Base-by-base conservation (phyloP, 2,329 filamentous ascomycete genomes). In the Dendryphion nanum region DNA sequence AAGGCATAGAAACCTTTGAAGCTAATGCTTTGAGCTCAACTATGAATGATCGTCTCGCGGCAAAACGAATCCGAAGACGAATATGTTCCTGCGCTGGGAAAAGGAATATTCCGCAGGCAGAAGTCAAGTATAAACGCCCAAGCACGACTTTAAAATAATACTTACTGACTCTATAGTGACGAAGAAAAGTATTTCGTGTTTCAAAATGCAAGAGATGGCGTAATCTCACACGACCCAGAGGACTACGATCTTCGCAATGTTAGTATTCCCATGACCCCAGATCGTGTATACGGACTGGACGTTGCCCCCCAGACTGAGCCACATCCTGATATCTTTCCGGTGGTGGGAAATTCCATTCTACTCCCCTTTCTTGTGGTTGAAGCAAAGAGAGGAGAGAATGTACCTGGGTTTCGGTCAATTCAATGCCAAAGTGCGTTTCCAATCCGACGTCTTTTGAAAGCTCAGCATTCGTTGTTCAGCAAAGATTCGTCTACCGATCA, bases 351-450 rank as follows among this genome's bases (percentile, higher is more conserved):
- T 6, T 33, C 31, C 23, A 26, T 50, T 5, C 24, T 45, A 3
- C 42, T 39, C 17, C 49, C 49, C 17, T 50, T 52, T 23, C 42
- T 52, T n/a, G 37, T 52, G 6, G 17, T 50, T 2, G 49, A 52
- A 33, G 49, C 49, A 29, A 52, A 52, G 41, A 44, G 42, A 23
- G 46, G 40, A 18, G 15, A 34, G 3, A 23, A 37, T 12, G 30
- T 30, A 3, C 44, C 46, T 16, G 42, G 44, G 1, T 52, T 48
- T 21, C 21, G 35, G 20, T 20, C 46, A 4, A 48, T 50, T 14
- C 23, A 48, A 28, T n/a, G 28, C 10, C 46, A 52, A 21, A 52
- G 44, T 8, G 49, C 49, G 0, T 50, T 52, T 30, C 35, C 44
- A 13, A 30, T 52, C 5, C 37, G 44, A 5, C 33, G 50, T 5